Percentiles rank a stretch among this genome's conserved stretches.
phyloP scores from a whole-genome alignment of 2,329 filamentous ascomycete species.

The Fusarium denticulatum region DNA sequence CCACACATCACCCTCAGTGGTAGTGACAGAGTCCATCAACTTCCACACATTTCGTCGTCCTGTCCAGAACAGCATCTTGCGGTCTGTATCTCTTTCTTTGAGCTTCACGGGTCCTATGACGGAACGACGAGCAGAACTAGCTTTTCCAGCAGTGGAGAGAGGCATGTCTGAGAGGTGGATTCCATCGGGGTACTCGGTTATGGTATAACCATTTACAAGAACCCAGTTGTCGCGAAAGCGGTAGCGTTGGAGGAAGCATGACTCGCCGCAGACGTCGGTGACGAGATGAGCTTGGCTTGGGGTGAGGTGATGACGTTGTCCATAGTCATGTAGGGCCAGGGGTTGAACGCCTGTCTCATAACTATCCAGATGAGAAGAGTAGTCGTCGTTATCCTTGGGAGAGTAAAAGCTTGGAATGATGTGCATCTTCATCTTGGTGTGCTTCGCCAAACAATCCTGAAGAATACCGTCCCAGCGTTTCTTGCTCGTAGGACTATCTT shows the following conservation, averaged over 20 bases:
- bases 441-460: constrained; percentile 51
- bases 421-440: constrained; percentile 51
- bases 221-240: constrained; percentile 58
- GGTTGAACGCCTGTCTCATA: constrained; percentile 55
- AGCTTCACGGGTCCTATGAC: constrained; percentile 47
- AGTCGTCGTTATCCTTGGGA: constrained; percentile 48
- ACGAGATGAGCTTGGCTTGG: constrained; percentile 55
- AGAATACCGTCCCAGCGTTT: constrained; percentile 55
- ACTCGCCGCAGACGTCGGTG: constrained; percentile 55
- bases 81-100: constrained; percentile 43
- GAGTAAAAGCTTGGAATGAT: constrained; percentile 57
- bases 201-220: constrained; percentile 58
- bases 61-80: constrained; percentile 49
- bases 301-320: constrained; percentile 51
- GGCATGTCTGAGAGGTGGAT: constrained; percentile 43
- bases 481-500: constrained; percentile 24
- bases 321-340: constrained; percentile 53
- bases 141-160: constrained; percentile 1
- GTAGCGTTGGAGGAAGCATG: constrained; percentile 59
- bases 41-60: constrained; percentile 53
- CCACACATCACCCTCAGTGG: constrained; percentile 53
- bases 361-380: constrained; percentile 43
- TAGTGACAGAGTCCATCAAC: constrained; percentile 52
- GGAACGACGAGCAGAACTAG: constrained; percentile 15
- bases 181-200: constrained; percentile 55